Percentiles rank a stretch among this genome's conserved stretches.
phyloP scores from a whole-genome alignment of 1,284 basidiomycete species.

The Gomphus bonarii region DNA sequence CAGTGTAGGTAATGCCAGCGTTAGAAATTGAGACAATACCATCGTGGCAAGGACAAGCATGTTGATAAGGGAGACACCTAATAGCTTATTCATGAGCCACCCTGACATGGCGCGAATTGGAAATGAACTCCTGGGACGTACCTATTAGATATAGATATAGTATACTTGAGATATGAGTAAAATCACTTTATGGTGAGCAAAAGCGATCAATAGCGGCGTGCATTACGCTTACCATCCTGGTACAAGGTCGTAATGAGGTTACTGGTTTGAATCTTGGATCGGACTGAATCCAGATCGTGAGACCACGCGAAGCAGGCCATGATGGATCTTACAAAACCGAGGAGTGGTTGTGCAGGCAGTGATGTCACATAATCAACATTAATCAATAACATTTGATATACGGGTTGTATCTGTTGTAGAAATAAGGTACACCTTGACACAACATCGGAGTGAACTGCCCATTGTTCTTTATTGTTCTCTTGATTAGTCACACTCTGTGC shows the following conservation, averaged over 20 bases:
- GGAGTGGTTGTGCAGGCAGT: no score
- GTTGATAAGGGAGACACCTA: not conserved
- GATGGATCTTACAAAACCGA: no score
- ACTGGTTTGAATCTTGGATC: not conserved
- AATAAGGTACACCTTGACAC: no score
- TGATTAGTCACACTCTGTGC: no score
- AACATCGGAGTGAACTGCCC: no score
- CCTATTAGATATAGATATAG: not conserved
- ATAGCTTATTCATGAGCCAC: not conserved
- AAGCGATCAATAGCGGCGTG: not conserved
- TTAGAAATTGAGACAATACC: not conserved
- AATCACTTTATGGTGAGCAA: not conserved
- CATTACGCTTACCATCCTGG: not conserved
- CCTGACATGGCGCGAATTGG: not conserved
- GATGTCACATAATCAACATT: no score
- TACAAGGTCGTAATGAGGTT: not conserved
- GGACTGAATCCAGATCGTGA: not conserved
- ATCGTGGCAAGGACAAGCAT: not conserved
- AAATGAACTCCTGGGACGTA: not conserved
- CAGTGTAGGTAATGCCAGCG: not conserved
- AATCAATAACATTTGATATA: no score
- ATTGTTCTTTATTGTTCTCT: no score
- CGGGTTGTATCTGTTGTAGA: no score
- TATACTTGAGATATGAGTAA: not conserved
- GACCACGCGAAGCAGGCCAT: no score